A percentile compares a stretch with the other conserved stretches of the same genome.
Conservation (phyloP, 257 asterid genomes). For the Verbascum thapsus region DNA sequence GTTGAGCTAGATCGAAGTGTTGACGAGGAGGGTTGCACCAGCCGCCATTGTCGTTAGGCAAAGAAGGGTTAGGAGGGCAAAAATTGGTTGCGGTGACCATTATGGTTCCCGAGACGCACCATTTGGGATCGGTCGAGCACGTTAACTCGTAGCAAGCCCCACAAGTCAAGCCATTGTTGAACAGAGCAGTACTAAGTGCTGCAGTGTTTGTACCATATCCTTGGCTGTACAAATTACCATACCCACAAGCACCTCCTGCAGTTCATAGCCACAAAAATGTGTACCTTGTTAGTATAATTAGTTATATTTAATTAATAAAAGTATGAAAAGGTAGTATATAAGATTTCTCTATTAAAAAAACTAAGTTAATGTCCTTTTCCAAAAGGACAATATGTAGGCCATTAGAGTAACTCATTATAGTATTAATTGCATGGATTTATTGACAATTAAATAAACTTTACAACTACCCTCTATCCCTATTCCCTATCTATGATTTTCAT, state of each 20-base stretch:
- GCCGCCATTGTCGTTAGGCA: slow-evolving; percentile 78
- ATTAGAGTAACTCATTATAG: too few relatives aligned
- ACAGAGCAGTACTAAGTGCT: slow-evolving; percentile 84
- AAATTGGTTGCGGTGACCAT: slow-evolving; percentile 87
- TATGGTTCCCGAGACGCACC: slow-evolving; percentile 69
- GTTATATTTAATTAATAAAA: too few relatives aligned
- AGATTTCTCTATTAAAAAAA: background rate
- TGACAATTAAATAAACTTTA: too few relatives aligned
- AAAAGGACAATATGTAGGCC: background rate
- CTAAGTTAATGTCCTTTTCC: background rate
- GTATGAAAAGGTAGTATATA: too few relatives aligned
- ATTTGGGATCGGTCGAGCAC: slow-evolving; percentile 53
- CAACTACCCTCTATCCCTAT: too few relatives aligned
- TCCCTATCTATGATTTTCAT: too few relatives aligned
- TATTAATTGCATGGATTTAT: too few relatives aligned
- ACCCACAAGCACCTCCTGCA: slow-evolving; percentile 96
- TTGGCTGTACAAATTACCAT: slow-evolving; percentile 78
- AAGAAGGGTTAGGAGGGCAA: slow-evolving; percentile 87
- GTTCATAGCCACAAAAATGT: background rate
- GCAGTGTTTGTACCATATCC: slow-evolving; percentile 93
- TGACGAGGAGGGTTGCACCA: slow-evolving; percentile 98
- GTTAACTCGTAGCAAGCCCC: slow-evolving; percentile 78
- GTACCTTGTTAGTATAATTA: background rate
- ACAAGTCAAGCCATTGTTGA: slow-evolving; percentile 84
- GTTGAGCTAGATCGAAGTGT: slow-evolving; percentile 85